Base-by-base conservation (phyloP, 495 filamentous ascomycete genomes). In the Annulohypoxylon stygium region DNA sequence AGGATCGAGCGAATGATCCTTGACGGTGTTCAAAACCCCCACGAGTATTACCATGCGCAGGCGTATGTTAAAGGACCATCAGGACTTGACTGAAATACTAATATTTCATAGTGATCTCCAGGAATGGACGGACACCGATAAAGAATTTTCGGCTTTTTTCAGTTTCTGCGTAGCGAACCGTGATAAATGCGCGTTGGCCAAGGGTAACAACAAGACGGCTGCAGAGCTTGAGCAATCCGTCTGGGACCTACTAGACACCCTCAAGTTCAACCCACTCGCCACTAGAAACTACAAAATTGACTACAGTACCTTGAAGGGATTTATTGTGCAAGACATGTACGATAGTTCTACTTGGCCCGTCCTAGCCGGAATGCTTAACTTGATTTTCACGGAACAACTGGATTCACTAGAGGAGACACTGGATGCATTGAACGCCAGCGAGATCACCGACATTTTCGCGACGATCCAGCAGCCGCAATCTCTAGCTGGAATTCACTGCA, bases 11-110 rank as follows among this genome's bases (percentile, higher is more conserved):
- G 74, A 62, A 64, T 85, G 48, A 71, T 86, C 20, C 55, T 86
- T 7, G 83, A 86, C 51, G 82, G 82, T 6, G 81, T 83, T 18
- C 75, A 81, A 47, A 83, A 81, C 69, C 76, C 78, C 0, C 76
- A 80, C 41, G 77, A 83, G 14, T 85, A 85, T 54, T 83, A 82
- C 59, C 75, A 82, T 36, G 70, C 60, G 7, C 71, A 68, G 66
- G 23, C 39, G 57, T 70, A 63, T 9, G 65, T 60, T n/a, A 41
- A 41, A 47, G 33, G 12, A 34, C 10, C 2, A n/a, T 23, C n/a
- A 9, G 16, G 4, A 23, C 18, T 6, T 41, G 8, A 16, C 3
- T 9, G 14, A 0, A 50, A 30, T 45, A 30, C 53, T 62, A n/a
- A 50, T 41, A 8, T 55, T 4, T 2, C 25, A 47, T 30, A 70